Conservation (phyloP, 2,329 filamentous ascomycete species). For the Ophiostoma ips region DNA sequence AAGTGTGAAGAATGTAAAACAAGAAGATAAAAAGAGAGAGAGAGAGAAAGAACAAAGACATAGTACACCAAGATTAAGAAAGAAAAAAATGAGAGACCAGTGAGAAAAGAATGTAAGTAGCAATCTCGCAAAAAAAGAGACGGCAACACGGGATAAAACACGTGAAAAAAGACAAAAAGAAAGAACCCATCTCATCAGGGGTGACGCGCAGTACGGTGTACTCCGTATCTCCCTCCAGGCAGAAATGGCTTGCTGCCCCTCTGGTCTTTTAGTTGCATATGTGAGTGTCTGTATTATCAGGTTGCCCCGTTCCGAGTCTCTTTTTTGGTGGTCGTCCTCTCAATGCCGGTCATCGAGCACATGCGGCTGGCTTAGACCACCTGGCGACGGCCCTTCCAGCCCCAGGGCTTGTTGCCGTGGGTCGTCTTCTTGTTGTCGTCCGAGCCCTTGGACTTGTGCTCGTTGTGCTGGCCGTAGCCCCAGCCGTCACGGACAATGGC, state of each 20-base stretch:
- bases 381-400: constrained; percentile 1
- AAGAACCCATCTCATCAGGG: too few species aligned
- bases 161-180: background rate
- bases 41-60: background rate
- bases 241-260: too few species aligned
- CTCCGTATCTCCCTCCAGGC: too few species aligned
- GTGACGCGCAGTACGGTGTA: too few species aligned
- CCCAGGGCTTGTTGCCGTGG: background rate
- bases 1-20: constrained; percentile 6
- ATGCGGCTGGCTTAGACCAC: background rate
- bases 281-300: too few species aligned
- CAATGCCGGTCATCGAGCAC: too few species aligned
- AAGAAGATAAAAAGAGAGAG: background rate
- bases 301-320: too few species aligned
- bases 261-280: too few species aligned
- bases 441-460: background rate
- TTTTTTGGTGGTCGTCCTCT: too few species aligned
- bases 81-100: background rate
- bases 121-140: background rate
- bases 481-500: constrained; percentile 2
- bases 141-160: background rate
- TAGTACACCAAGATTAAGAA: background rate
- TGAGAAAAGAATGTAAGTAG: background rate
- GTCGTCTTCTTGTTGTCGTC: background rate
- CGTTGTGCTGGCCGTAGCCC: background rate